Evolutionary conservation across 345 rosid species (phyloP).

Genomic region (Lepidium sativum): DNA sequence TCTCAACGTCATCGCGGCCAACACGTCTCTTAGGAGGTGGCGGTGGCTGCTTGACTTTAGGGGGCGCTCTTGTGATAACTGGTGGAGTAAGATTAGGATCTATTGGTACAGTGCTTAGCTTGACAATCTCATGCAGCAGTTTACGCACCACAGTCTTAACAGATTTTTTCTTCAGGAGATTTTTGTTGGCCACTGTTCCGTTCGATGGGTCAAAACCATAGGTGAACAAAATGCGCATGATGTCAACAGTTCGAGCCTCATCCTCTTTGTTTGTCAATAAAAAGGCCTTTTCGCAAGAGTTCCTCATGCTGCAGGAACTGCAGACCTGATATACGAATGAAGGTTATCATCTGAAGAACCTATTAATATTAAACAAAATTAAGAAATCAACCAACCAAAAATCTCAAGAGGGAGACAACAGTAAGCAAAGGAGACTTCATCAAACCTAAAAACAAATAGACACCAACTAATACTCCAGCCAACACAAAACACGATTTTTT

Average conservation of each 20-base stretch:
- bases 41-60: constrained; percentile 95
- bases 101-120: constrained; percentile 81
- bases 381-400: neutral
- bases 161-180: constrained; percentile 63
- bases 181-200: constrained; percentile 48
- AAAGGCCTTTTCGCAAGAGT: constrained; percentile 76
- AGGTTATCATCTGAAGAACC: constrained; percentile 18
- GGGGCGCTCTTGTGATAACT: constrained; percentile 69
- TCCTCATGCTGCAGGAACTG: constrained; percentile 89
- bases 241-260: constrained; percentile 81
- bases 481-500: neutral
- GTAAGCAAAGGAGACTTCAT: neutral
- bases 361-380: constrained; percentile 7
- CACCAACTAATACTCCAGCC: neutral
- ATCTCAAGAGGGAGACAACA: neutral
- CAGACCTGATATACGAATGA: constrained; percentile 59
- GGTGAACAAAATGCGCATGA: constrained; percentile 69
- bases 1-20: constrained; percentile 95
- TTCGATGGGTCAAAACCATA: constrained; percentile 67
- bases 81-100: constrained; percentile 98
- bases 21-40: constrained; percentile 83
- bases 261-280: constrained; percentile 86
- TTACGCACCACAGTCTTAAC: constrained; percentile 77
- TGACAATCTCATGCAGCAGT: constrained; percentile 78
- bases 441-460: neutral